Conservation (phyloP, 2,329 filamentous ascomycete genomes). For the Claviceps fusiformis region DNA sequence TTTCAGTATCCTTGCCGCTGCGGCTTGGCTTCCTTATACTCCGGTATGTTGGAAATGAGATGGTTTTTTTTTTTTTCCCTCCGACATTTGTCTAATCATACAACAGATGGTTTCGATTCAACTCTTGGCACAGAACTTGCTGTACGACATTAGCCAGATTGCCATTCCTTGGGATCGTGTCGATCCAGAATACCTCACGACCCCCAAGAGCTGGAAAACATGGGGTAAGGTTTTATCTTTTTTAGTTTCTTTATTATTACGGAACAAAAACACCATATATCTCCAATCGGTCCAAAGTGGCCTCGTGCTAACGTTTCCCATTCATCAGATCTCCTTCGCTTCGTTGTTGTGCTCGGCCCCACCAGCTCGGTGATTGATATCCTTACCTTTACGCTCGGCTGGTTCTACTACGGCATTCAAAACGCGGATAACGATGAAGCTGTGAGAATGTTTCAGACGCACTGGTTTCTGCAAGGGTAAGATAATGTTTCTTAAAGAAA, state of each 20-base stretch:
- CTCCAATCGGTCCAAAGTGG: not conserved
- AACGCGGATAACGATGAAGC: constrained; percentile 5
- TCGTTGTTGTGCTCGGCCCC: constrained; percentile 14
- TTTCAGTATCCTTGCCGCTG: constrained; percentile 15
- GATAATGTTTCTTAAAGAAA: not conserved
- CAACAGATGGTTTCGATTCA: constrained; percentile 14
- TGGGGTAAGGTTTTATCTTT: not conserved
- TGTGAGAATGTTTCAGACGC: constrained; percentile 12
- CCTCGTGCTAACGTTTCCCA: not conserved
- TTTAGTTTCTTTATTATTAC: not conserved
- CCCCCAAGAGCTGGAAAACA: constrained; percentile 15
- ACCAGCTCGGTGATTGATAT: constrained; percentile 17
- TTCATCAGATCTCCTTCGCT: constrained; percentile 14
- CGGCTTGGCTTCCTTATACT: constrained; percentile 16
- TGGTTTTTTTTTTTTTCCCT: no score
- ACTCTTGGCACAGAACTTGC: constrained; percentile 15
- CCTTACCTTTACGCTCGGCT: constrained; percentile 12
- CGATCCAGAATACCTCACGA: constrained; percentile 14
- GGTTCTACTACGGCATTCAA: constrained; percentile 13
- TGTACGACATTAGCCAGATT: constrained; percentile 18
- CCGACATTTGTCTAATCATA: not conserved
- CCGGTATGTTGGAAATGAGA: constrained; percentile 3
- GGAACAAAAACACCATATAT: no score
- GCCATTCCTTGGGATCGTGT: constrained; percentile 17
- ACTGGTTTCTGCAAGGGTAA: constrained; percentile 16